Base-by-base conservation (phyloP, 2,329 filamentous ascomycete genomes). In the Macroventuria anomochaeta region DNA sequence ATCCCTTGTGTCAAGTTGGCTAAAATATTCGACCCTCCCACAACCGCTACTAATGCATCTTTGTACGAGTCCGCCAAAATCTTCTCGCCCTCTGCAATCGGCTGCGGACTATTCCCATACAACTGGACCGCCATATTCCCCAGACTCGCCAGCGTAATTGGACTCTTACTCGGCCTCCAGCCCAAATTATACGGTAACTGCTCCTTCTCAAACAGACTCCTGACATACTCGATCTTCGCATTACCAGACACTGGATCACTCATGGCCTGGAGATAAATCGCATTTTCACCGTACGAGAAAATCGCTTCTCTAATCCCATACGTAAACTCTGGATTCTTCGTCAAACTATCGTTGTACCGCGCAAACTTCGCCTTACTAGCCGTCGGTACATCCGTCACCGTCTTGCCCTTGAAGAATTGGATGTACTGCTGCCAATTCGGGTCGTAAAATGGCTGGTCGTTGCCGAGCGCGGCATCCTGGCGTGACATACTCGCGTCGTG, bases 401-500 rank as follows among this genome's bases (percentile, higher is more conserved):
- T 21, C 10, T 58, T 61, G 1, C 58, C 60, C 0, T 38, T 17
- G 15, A 64, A 64, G 41, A 61, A 57, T 3, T 18, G 15, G 1
- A 64, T 49, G 18, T 59, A 63, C 15, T 63, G 58, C 17, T 57
- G 38, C 58, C 57, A 64, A 3, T 46, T 58, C 0, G 43, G 46
- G 3, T 50, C 15, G 23, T 57, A 49, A 6, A 64, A 64, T 0
- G 46, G 38, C 21, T 52, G 46, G 2, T 32, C 29, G n/a, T 57
- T 57, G 3, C 61, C 61, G 3, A 64, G 40, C 8, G 53, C 55
- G 5, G 59, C 62, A 5, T 63, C 62, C 20, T 50, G 55, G 5
- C 62, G 58, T 3, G 59, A 63, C 7, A 64, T 58, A 11, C 44
- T 53, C 5, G 60, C 62, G 46, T 64, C 62, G 41, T 64, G 62